Conservation (phyloP, 352 stramenopile genomes). For the Pythium dissimile region DNA sequence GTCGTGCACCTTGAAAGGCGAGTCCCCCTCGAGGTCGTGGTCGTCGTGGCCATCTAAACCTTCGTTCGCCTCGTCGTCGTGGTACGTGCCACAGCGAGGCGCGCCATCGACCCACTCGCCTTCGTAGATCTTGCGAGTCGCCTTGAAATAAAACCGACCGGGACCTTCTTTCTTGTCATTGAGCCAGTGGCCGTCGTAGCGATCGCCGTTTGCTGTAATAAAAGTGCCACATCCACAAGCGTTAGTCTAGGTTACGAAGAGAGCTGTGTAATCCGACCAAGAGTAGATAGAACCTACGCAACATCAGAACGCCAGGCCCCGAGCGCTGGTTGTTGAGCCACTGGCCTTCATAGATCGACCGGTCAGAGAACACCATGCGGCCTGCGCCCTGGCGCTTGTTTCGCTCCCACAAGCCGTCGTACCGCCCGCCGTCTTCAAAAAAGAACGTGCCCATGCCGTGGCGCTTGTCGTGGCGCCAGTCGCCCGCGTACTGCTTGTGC, state of each 20-base stretch:
- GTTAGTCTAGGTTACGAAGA: too few relatives aligned
- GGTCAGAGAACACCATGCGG: slow-evolving; percentile 78
- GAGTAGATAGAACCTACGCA: slow-evolving; percentile 60
- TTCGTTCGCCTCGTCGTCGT: slow-evolving; percentile 26
- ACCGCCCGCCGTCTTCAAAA: slow-evolving; percentile 77
- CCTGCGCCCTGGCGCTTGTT: slow-evolving; percentile 80
- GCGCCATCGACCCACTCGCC: slow-evolving; percentile 84
- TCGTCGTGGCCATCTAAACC: slow-evolving; percentile 10
- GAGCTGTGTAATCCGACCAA: too few relatives aligned
- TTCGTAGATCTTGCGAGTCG: slow-evolving; percentile 83
- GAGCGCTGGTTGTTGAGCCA: slow-evolving; percentile 76
- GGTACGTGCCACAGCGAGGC: slow-evolving; percentile 74
- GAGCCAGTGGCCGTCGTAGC: slow-evolving; percentile 85
- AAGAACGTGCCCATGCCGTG: slow-evolving; percentile 81
- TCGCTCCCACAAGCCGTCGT: slow-evolving; percentile 72
- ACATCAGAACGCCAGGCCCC: slow-evolving; percentile 55
- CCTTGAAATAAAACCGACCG: slow-evolving; percentile 82
- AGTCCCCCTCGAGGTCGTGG: slow-evolving; percentile 20
- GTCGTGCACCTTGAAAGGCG: slow-evolving; percentile 22
- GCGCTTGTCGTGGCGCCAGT: slow-evolving; percentile 71
- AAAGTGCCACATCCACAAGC: slow-evolving; percentile 2
- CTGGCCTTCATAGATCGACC: slow-evolving; percentile 86
- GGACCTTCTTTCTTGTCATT: slow-evolving; percentile 88
- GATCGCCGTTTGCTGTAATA: slow-evolving; percentile 70
- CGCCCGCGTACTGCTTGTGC: slow-evolving; percentile 81